A percentile compares a stretch with the other conserved stretches of the same genome.
These are phyloP conservation scores for Blastobotrys aristatus DNA, from an alignment of 1,139 yeast genomes.

Conservation along the genomic window DNA sequence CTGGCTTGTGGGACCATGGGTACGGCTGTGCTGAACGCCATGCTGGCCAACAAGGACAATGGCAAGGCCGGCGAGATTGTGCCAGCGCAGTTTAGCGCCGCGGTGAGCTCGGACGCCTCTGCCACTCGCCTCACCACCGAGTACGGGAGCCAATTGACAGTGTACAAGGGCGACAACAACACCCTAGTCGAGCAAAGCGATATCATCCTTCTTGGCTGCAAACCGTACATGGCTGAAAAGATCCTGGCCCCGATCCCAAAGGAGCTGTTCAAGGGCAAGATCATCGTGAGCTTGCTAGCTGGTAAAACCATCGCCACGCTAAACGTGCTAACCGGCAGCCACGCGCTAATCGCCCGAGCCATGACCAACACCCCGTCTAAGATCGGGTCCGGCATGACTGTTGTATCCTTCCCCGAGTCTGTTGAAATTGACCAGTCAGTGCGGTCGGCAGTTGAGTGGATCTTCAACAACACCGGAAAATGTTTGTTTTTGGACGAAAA, in stretches of 20 bases:
- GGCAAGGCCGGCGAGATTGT: slow-evolving; percentile 35
- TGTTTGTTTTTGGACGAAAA: slow-evolving; percentile 49
- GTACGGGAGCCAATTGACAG: slow-evolving; percentile 49
- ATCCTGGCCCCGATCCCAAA: slow-evolving; percentile 43
- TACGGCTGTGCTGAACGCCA: slow-evolving; percentile 86
- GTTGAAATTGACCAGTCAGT: slow-evolving; percentile 44
- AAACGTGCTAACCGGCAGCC: slow-evolving; percentile 43
- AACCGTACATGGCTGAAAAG: slow-evolving; percentile 70
- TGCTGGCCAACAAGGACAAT: slow-evolving; percentile 43
- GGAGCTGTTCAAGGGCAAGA: slow-evolving; percentile 48
- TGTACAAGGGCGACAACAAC: slow-evolving; percentile 50
- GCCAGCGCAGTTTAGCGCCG: slow-evolving; percentile 70
- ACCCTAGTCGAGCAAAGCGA: slow-evolving; percentile 60
- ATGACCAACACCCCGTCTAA: slow-evolving; percentile 98
- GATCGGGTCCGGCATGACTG: slow-evolving; percentile 88
- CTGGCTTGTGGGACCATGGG: slow-evolving; percentile 97
- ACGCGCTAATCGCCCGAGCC: slow-evolving; percentile 64
- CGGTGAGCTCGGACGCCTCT: slow-evolving; percentile 59
- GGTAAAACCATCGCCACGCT: slow-evolving; percentile 83
- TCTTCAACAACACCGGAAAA: slow-evolving; percentile 53
- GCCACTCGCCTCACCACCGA: slow-evolving; percentile 42
- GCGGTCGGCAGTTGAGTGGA: slow-evolving; percentile 50
- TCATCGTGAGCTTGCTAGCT: slow-evolving; percentile 80
- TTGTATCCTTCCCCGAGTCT: slow-evolving; percentile 44
- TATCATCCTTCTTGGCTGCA: slow-evolving; percentile 75